Evolutionary conservation across 768 basidiomycete species (phyloP), one percentile per base, ranked within the genome.

Genomic region (Kondoa malvinella): DNA sequence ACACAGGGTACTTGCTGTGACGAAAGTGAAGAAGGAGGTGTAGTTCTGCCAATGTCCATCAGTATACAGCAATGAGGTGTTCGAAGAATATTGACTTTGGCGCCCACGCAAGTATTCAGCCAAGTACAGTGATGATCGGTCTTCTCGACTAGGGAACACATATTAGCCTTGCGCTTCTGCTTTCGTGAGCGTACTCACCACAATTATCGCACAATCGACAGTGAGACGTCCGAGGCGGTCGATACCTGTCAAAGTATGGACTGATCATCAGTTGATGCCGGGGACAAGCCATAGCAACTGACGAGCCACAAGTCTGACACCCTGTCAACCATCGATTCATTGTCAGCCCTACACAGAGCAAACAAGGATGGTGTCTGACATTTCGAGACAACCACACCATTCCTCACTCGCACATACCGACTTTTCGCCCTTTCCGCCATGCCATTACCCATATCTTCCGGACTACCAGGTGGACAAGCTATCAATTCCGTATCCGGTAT

Each of bases 171-270:
- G 25, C 58, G 4, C 30, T 4, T 4, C 58, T 31, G 14, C 4
- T 4, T 14, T 4, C 58, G 25, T 4, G 8, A 31, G 8, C 8
- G 8, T 60, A 86, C 71, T 96, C 92, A 17, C 96, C 90, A 74
- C 94, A 99, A 75, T 97, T 97, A 73, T 95, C 90, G 75, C 94
- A 99, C 87, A 95, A 83, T 76, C 92, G 89, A 76, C 94, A 99
- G 77, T 99, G 94, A 74, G 89, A 94, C 25, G 91, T 87, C 70
- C 94, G 80, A 2, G 94, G 94, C 4, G 94, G 90, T 25, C 94
- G 85, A 75, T 96, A 99, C 14, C 66, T 67, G 58, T 15, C 12
- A 33, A 14, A 15, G 8, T 16, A 16, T 31, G n/a, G 14, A 2
- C 4, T 26, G 21, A 14, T 27, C 16, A 26, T 15, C 34, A 26